Base-by-base conservation (phyloP, 1,284 basidiomycete genomes). In the Calocybe gambosa region DNA sequence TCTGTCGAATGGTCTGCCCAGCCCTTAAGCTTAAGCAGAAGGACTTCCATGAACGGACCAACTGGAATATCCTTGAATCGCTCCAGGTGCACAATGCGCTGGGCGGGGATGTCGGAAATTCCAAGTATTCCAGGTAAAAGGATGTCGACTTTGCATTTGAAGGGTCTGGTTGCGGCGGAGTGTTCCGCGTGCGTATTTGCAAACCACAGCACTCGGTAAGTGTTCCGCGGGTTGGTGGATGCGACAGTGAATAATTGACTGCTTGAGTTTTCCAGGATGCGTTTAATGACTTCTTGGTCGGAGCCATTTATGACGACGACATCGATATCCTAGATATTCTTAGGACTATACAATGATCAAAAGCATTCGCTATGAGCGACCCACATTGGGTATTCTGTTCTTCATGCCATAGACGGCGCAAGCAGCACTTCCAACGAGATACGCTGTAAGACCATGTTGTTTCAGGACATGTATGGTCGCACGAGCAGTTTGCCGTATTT, bases 71-170 rank as follows among this genome's bases (percentile, higher is more conserved):
- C 55, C 33, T 54, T 35, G 28, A 49, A 35, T 51, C 47, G 39
- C 46, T 54, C 31, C 36, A 48, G 16, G 44, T 62, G 63, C 13
- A 52, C 50, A 46, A 77, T 64, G 9, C 51, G 46, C 1, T 48
- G 38, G 0, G 46, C 5, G 0, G 68, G 66, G 10, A 77, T 62
- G 8, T 50, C 21, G 3, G 73, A 73, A 43, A 77, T 69, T 53
- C 69, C 65, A 47, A 78, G 59, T 8, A 63, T 55, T 0, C 73
- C 71, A 0, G 76, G 74, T 18, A 67, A 43, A 33, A 78, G 68
- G 44, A 80, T 62, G 55, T 79, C 76, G 40, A 80, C 71, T 58
- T 79, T 79, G 58, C 75, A 74, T 7, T 23, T 23, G 21, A 23
- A 23, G 21, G 21, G 4, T 7, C 21, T 50, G 19, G 57, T 51